These are phyloP conservation scores for Linnemannia zychae DNA, from an alignment of 192 early-diverging fungal species.

Conservation along the genomic window DNA sequence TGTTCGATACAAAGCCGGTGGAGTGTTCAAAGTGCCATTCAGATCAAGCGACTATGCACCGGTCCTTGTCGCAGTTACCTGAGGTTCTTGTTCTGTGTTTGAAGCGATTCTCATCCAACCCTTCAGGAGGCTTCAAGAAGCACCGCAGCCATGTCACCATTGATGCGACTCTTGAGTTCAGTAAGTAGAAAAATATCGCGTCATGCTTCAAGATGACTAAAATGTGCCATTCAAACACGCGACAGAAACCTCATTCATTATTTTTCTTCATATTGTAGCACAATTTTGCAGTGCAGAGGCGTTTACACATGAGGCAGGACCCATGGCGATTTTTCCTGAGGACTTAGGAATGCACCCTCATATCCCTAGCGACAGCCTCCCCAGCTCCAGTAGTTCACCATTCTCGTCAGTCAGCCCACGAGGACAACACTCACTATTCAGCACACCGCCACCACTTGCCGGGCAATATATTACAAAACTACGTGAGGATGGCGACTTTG, in stretches of 20 bases:
- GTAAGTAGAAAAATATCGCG: slow-evolving; percentile 12
- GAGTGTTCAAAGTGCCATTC: slow-evolving; percentile 22
- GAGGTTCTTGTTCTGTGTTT: slow-evolving; percentile 30
- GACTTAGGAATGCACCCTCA: slow-evolving; percentile 9
- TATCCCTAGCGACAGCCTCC: slow-evolving; percentile 22
- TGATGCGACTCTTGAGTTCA: slow-evolving; percentile 32
- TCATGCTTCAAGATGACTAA: not conserved
- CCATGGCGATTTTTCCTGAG: not conserved
- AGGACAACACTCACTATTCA: not conserved
- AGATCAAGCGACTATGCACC: slow-evolving; percentile 19
- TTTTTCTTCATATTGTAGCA: not conserved
- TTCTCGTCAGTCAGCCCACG: slow-evolving; percentile 30
- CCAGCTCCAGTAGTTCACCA: slow-evolving; percentile 19
- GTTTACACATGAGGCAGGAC: not conserved
- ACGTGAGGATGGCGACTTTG: not conserved
- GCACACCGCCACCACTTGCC: not conserved
- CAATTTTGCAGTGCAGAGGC: slow-evolving; percentile 31
- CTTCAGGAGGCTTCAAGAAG: slow-evolving; percentile 17
- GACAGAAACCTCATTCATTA: not conserved
- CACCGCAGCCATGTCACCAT: slow-evolving; percentile 26
- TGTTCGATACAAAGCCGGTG: slow-evolving; percentile 20
- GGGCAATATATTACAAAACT: not conserved
- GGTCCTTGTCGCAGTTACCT: slow-evolving; percentile 30
- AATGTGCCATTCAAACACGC: not conserved
- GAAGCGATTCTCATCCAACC: slow-evolving; percentile 22